Conservation (phyloP, 2,329 filamentous ascomycete genomes). For the Decorospora gaudefroyi region DNA sequence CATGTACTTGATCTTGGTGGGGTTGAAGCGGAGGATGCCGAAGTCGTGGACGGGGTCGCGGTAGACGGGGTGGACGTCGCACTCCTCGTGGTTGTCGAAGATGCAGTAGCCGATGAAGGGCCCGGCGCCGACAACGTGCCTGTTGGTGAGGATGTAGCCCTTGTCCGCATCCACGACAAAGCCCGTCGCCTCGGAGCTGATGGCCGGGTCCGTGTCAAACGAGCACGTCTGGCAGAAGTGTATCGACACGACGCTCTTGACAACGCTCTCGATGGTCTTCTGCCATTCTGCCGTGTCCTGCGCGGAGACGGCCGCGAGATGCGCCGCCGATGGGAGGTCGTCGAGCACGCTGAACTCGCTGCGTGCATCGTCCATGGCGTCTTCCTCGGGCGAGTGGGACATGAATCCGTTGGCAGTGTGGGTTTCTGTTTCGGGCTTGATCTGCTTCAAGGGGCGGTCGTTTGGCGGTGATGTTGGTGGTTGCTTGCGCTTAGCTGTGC, state of each 20-base stretch:
- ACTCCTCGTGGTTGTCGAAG: constrained; percentile 97
- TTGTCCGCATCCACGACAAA: constrained; percentile 95
- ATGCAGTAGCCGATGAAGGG: constrained; percentile 98
- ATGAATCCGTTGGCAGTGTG: constrained; percentile 46
- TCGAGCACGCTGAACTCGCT: constrained; percentile 50
- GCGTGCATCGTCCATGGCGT: constrained; percentile 41
- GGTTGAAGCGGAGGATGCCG: constrained; percentile 94
- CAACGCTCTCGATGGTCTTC: constrained; percentile 89
- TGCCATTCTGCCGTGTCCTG: constrained; percentile 86
- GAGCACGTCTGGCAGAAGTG: constrained; percentile 97
- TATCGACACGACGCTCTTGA: constrained; percentile 96
- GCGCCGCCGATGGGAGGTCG: constrained; percentile 35
- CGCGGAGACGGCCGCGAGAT: constrained; percentile 52
- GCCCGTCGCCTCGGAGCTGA: constrained; percentile 93
- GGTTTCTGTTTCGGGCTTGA: constrained; percentile 54
- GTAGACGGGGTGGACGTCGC: constrained; percentile 95
- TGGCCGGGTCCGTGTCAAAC: constrained; percentile 94
- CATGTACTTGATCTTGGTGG: constrained; percentile 97
- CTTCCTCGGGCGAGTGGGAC: constrained; percentile 27
- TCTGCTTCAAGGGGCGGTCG: constrained; percentile 61
- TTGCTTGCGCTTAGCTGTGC: constrained; percentile 61
- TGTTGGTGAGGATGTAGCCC: constrained; percentile 66
- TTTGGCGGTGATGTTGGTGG: constrained; percentile 52
- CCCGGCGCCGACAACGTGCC: constrained; percentile 89
- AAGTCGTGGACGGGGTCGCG: constrained; percentile 99